Evolutionary conservation across 2,329 filamentous ascomycete genomes (phyloP).

Genomic region (Stagonosporopsis cucurbitacearum): DNA sequence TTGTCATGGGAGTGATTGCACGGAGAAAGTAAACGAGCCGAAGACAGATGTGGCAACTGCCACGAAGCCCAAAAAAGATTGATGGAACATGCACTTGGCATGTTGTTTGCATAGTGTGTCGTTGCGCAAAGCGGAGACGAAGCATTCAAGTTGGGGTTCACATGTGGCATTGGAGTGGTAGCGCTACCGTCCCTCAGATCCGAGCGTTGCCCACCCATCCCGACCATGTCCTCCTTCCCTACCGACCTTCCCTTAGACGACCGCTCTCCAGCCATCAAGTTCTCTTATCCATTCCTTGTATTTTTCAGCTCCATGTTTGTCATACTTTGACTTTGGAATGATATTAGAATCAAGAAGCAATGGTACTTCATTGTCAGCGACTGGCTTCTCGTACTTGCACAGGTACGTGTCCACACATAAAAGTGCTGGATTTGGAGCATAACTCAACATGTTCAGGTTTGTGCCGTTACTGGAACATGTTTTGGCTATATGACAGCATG

Average conservation of each 20-base stretch:
- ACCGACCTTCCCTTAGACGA: slow-evolving; percentile 6
- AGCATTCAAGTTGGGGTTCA: not conserved
- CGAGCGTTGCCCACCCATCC: not conserved
- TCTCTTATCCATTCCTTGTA: slow-evolving; percentile 4
- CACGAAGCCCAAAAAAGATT: not conserved
- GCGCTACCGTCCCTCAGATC: not conserved
- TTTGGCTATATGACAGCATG: slow-evolving; percentile 6
- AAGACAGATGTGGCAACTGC: not conserved
- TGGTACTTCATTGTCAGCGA: slow-evolving; percentile 11
- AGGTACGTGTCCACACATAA: not conserved
- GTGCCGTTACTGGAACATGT: not conserved
- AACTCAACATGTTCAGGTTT: not conserved
- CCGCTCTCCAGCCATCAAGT: slow-evolving; percentile 7
- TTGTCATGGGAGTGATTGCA: slow-evolving; percentile 1
- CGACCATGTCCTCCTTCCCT: not conserved
- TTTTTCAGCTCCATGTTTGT: slow-evolving; percentile 11
- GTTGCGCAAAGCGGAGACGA: not conserved
- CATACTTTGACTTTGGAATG: slow-evolving; percentile 9
- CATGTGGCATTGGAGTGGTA: not conserved
- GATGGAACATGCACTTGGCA: not conserved
- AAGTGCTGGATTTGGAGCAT: not conserved
- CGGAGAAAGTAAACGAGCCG: not conserved
- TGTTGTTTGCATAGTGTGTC: not conserved
- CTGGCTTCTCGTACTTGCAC: slow-evolving; percentile 9
- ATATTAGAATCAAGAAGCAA: slow-evolving; percentile 11